Evolutionary conservation across 179 eudicot genomes (phyloP), one percentile per base, ranked within the genome.

Genomic region (Camellia oleifera): DNA sequence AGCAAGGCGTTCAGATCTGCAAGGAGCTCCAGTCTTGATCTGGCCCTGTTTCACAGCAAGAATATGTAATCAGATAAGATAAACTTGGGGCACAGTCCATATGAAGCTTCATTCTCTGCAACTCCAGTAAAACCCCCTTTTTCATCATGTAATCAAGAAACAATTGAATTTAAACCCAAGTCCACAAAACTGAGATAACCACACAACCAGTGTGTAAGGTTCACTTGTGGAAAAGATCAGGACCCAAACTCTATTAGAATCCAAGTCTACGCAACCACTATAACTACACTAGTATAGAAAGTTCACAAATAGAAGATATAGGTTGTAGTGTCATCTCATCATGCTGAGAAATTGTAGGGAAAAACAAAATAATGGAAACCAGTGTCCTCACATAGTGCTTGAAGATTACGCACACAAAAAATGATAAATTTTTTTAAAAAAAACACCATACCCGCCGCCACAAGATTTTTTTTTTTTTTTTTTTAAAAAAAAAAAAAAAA

Each of bases 11-110:
- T 91, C 95, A 13, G 93, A 91, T 62, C 95, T 82, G 88, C 93
- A 91, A 75, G 93, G 95, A 76, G 95, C 93, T 73, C 95, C 95
- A 14, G 95, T 87, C 85, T 91, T 91, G 87, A 91, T 91, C 82
- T 91, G 93, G 48, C 95, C 93, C 94, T 91, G 84, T 72, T 74
- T 68, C 44, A 66, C 7, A 10, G 61, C 12, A 83, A 23, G 64
- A 46, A 77, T 13, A 2, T 61, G 62, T 1, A 20, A 69, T 74
- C 74, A 73, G 58, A 18, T 20, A 6, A 68, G 23, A 18, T 8
- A 11, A 44, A 44, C 60, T 58, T 45, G 57, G 26, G 8, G 7
- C 13, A 45, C 9, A 18, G 13, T 4, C 54, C 75, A 52, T 18
- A n/a, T 23, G 3, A 42, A 74, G 11, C 20, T 18, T 46, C 56